Base-by-base conservation (phyloP, 2,329 filamentous ascomycete species). In the Aspergillus pseudotamarii region DNA sequence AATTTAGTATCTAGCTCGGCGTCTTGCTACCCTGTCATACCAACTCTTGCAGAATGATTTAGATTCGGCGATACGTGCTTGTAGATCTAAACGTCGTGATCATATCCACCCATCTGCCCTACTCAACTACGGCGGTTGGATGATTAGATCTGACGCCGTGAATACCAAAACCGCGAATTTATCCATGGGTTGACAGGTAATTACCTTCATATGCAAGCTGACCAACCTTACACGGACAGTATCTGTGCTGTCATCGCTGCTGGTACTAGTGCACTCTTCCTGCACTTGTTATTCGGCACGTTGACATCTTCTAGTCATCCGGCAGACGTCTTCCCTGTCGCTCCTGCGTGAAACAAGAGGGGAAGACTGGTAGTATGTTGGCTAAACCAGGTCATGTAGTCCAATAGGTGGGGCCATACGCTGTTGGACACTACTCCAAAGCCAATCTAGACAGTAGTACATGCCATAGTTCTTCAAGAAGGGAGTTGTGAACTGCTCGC, bases 11-110 rank as follows among this genome's bases (percentile, higher is more conserved):
- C 32, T 26, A 16, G 36, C 32, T 51, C 38, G 43, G 57, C 58
- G 36, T 54, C 58, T 36, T 45, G 19, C 36, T 41, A 53, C 28
- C 58, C n/a, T 54, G 48, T 54, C 48, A 51, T 48, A 54, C 48
- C 34, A 59, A 53, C 48, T 53, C 58, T 45, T 59, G 58, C 58
- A 55, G 32, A 55, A 55, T 26, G 12, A 11, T 38, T 55, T 9
- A 23, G 10, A 23, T 38, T 38, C 32, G 51, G 32, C n/a, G 46
- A 50, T 50, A 28, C 26, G 23, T 50, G 26, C 51, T 14, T 14
- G n/a, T 6, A 36, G 30, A 36, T 23, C 19, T 36, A 54, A 2
- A 21, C 51, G 10, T 50, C 26, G 9, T 51, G 48, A n/a, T 34
- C 16, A 19, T 2, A 3, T 34, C 19, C 9, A 50, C 19, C 28